Evolutionary conservation across 306 rosid genomes (phyloP).

Genomic region (Cicer judaicum): DNA sequence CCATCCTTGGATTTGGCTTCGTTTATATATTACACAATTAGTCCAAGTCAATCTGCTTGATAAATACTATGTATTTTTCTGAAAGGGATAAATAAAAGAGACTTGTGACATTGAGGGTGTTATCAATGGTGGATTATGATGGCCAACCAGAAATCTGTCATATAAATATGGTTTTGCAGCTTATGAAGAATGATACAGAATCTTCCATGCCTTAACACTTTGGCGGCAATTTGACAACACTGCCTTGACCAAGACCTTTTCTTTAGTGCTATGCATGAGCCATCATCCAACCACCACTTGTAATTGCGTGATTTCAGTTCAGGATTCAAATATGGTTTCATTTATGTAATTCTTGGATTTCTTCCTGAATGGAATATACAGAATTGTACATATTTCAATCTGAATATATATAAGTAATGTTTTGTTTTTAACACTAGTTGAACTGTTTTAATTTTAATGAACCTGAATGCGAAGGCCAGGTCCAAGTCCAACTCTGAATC

Average conservation of each 20-base stretch:
- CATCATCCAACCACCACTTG: not conserved
- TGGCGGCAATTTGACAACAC: not conserved
- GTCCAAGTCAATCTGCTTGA: too few relatives aligned
- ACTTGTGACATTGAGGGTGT: too few relatives aligned
- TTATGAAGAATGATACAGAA: too few relatives aligned
- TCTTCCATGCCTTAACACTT: too few relatives aligned
- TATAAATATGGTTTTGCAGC: too few relatives aligned
- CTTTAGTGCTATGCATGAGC: not conserved
- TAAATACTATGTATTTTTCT: too few relatives aligned
- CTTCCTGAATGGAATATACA: conserved; percentile 14
- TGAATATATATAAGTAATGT: conserved; percentile 1
- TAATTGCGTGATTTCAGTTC: not conserved
- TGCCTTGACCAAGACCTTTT: not conserved
- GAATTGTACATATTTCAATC: conserved; percentile 16
- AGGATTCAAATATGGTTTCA: conserved; percentile 36
- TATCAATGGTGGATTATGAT: too few relatives aligned
- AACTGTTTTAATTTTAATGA: not conserved
- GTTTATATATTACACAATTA: too few relatives aligned
- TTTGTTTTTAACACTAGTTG: not conserved
- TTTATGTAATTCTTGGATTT: conserved; percentile 11
- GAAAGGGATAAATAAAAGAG: too few relatives aligned
- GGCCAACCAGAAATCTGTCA: too few relatives aligned
- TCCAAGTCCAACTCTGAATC: conserved; percentile 16
- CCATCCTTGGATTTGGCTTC: too few relatives aligned
- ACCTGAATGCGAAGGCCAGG: conserved; percentile 21